These are phyloP conservation scores for Boletus vermiculosoides DNA, from an alignment of 768 basidiomycete species.

Conservation along the genomic window DNA sequence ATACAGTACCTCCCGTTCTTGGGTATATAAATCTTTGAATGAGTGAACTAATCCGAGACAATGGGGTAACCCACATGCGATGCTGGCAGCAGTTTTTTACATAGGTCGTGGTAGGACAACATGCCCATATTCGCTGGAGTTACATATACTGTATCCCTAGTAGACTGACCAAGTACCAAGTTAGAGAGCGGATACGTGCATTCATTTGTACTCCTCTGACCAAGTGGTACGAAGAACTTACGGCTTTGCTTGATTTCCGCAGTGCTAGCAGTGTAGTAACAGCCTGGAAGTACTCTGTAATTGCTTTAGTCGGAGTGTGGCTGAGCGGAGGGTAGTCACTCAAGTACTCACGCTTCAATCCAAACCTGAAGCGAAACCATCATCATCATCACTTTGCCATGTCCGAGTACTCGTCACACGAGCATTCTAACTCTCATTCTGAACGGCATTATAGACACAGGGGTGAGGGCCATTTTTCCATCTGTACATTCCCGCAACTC, in stretches of 20 bases:
- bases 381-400: constrained; percentile 5
- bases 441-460: constrained; percentile 13
- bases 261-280: not conserved
- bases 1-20: not conserved
- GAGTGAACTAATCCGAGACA: not conserved
- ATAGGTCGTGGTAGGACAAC: not conserved
- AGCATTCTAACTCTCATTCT: constrained; percentile 6
- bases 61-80: not conserved
- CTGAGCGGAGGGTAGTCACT: not conserved
- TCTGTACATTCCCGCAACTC: constrained; percentile 17
- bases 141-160: not conserved
- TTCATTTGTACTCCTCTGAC: not conserved
- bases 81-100: not conserved
- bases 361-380: not conserved
- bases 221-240: not conserved
- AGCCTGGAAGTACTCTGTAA: no score
- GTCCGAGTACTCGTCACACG: constrained; percentile 11
- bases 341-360: not conserved
- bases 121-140: not conserved
- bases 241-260: not conserved
- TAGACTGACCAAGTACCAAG: not conserved
- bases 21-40: not conserved
- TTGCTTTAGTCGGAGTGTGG: not conserved
- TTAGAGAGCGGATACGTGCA: not conserved
- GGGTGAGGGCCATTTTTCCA: constrained; percentile 23